These are phyloP conservation scores for Trichocomaceae sp. DNA, from an alignment of 2,329 filamentous ascomycete genomes.

Conservation along the genomic window DNA sequence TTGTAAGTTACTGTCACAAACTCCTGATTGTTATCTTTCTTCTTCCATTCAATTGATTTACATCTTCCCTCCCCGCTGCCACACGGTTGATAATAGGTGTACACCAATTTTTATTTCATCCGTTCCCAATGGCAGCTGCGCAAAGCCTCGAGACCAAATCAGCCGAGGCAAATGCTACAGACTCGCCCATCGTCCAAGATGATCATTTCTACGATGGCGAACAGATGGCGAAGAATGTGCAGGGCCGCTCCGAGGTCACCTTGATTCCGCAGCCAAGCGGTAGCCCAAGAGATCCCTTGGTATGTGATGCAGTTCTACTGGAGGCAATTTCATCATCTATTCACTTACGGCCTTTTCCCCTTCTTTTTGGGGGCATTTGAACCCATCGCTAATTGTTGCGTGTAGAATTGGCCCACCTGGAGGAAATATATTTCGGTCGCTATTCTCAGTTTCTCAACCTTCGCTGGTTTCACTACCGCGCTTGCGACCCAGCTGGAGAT, in stretches of 20 bases:
- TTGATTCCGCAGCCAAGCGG: background rate
- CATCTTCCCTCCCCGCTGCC: too few species aligned
- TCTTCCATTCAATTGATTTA: too few species aligned
- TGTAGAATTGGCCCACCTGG: background rate
- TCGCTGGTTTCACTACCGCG: background rate
- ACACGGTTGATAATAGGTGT: too few species aligned
- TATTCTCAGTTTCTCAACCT: background rate
- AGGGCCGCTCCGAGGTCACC: background rate
- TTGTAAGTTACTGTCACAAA: background rate
- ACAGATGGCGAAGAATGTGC: background rate
- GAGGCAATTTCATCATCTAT: background rate
- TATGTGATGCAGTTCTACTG: background rate
- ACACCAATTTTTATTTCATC: background rate
- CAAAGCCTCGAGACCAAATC: background rate
- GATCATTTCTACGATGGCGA: background rate
- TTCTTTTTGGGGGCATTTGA: too few species aligned
- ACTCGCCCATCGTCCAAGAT: background rate
- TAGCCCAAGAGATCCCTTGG: background rate
- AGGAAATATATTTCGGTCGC: background rate
- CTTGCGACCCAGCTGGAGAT: background rate
- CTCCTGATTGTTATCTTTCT: background rate
- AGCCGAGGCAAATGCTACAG: background rate
- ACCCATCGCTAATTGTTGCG: background rate
- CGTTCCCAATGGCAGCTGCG: background rate
- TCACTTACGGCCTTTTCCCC: background rate